phyloP scores from a whole-genome alignment of 2,329 filamentous ascomycete genomes.

The Byssoonygena ceratinophila region DNA sequence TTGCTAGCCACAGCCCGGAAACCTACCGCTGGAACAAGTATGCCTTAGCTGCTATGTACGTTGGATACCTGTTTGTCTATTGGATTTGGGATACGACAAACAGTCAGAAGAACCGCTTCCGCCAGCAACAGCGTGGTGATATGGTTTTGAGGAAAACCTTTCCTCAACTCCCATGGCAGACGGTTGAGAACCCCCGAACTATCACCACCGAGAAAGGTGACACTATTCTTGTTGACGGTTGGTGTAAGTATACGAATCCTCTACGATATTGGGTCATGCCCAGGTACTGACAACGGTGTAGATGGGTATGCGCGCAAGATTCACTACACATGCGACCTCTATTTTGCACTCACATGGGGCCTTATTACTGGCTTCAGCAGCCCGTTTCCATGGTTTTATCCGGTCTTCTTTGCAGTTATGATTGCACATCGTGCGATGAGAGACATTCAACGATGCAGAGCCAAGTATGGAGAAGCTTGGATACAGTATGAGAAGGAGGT shows the following conservation, averaged over 20 bases:
- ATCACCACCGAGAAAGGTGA: conserved; percentile 65
- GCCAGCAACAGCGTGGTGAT: conserved; percentile 58
- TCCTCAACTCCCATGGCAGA: conserved; percentile 83
- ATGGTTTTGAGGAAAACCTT: conserved; percentile 63
- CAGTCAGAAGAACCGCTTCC: conserved; percentile 88
- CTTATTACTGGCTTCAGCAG: conserved; percentile 70
- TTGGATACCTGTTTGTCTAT: conserved; percentile 70
- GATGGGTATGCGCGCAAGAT: conserved; percentile 66
- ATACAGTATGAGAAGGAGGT: conserved; percentile 67
- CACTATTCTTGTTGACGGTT: conserved; percentile 71
- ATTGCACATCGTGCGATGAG: conserved; percentile 66
- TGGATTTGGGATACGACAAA: conserved; percentile 90
- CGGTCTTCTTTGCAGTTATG: conserved; percentile 68
- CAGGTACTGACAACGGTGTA: conserved; percentile 18
- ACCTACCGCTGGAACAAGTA: conserved; percentile 67
- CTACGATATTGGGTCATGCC: too few species aligned
- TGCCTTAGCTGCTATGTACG: conserved; percentile 54
- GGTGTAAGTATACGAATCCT: conserved; percentile 50
- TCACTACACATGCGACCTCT: conserved; percentile 71
- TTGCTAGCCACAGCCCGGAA: conserved; percentile 70
- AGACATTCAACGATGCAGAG: conserved; percentile 63
- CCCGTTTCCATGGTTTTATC: conserved; percentile 85
- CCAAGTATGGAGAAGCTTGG: conserved; percentile 76
- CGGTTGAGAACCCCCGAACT: conserved; percentile 65
- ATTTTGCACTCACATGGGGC: conserved; percentile 67